Evolutionary conservation across 2,329 filamentous ascomycete species (phyloP), one percentile per base, ranked within the genome.

Genomic region (Myriosclerotinia duriaeana): DNA sequence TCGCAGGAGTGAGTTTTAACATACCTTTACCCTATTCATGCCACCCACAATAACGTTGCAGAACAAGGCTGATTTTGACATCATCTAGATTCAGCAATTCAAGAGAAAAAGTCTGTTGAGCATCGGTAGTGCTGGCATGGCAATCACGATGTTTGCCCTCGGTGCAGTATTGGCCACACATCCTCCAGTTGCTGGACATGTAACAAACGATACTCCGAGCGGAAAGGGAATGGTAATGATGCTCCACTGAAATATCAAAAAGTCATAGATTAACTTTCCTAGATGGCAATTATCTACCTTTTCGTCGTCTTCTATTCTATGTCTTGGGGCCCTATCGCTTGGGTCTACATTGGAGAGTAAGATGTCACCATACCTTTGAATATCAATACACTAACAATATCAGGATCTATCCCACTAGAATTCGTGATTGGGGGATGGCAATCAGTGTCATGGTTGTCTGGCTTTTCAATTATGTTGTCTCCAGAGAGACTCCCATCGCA

Each of bases 381-480:
- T 40, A 14, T n/a, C n/a, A n/a, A 15, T 17, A 14, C n/a, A 30
- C 42, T 50, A 56, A 64, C 9, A 30, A 30, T 38, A 1, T 22
- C 30, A 65, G 53, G n/a, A 65, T 58, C 11, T 58, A 65, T 52
- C 53, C 62, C 9, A 48, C 53, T 11, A 53, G 53, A 56, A 66
- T 84, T 63, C 78, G 82, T 20, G 82, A 83, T 63, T 76, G 78
- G 8, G 82, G 81, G 15, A 79, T 83, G 34, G 80, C 81, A 26
- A 77, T 82, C 48, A 81, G 79, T 14, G 82, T 81, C 12, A 77
- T 80, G 4, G 80, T 80, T 0, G 81, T 84, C 69, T 84, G 81
- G 81, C 74, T 81, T 6, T 82, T 79, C 74, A 83, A 83, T 74
- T 84, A 83, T 74, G 77, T 80, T n/a, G 82, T 83, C 69, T 79